Base-by-base conservation (phyloP, 768 basidiomycete genomes). In the Boletus rubropictus region DNA sequence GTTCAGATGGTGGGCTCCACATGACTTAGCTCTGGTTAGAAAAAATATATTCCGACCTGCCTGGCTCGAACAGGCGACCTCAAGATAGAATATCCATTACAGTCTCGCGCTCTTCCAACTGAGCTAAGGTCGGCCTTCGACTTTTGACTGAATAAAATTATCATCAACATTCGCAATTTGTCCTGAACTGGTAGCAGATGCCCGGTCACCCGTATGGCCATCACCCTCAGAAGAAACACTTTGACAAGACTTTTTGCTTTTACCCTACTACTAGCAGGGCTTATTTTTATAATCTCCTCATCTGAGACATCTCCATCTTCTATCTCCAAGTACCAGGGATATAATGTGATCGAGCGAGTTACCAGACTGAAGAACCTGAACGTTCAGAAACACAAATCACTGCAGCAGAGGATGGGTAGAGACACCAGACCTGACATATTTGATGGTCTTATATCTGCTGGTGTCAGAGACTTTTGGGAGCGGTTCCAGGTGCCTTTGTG, bases 401-500 rank as follows among this genome's bases (percentile, higher is more conserved):
- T 98, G 34, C 96, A 98, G 69, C 76, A 80, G 2, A 77, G 96
- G 28, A 79, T 91, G 70, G 93, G 93, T 1, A 74, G 95, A 49
- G 95, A 97, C 59, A 82, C 86, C 56, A 73, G 81, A 38, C 77
- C 80, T 1, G 95, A 96, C 59, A 72, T 97, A 43, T 81, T 98
- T 54, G 77, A 81, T 39, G 75, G 78, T 49, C 71, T 89, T 25
- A 80, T 97, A 49, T 67, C 74, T 41, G 81, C 88, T 59, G 95
- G 95, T 14, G 78, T 84, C 34, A 60, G 73, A 39, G 89, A 97
- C 66, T 97, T 87, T 61, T 99, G 95, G 96, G 81, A 84, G 12
- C 75, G 90, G 24, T 96, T 89, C 64, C 92, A 96, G 61, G 74
- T 84, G 55, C 94, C 95, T 12, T 95, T 90, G 89, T 90, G 58